Evolutionary conservation across 495 filamentous ascomycete species (phyloP).

Genomic region (Jackrogersella minutella): DNA sequence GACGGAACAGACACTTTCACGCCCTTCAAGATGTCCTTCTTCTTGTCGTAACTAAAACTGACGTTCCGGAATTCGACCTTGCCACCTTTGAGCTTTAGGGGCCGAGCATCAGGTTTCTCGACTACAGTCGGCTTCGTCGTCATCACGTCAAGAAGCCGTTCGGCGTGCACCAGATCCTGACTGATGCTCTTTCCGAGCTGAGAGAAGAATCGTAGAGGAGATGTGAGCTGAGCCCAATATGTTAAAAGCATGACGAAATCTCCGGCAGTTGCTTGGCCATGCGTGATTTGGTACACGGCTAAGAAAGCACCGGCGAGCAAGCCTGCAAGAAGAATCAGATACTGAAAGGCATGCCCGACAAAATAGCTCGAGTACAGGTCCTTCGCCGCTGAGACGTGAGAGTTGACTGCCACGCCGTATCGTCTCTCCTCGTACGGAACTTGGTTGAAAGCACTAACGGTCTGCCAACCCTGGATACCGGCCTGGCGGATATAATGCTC

Average conservation of each 20-base stretch:
- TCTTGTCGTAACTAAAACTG: constrained; percentile 73
- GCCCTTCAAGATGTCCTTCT: constrained; percentile 70
- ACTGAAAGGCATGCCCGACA: constrained; percentile 61
- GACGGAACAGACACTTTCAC: constrained; percentile 66
- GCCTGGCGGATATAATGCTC: constrained; percentile 69
- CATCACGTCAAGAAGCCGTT: constrained; percentile 75
- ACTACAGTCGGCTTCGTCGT: constrained; percentile 68
- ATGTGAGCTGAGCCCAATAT: constrained; percentile 72
- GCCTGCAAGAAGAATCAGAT: constrained; percentile 67
- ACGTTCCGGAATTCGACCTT: constrained; percentile 71
- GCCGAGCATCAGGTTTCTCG: constrained; percentile 62
- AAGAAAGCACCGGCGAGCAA: constrained; percentile 69
- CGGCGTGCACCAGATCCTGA: constrained; percentile 71
- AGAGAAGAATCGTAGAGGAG: constrained; percentile 71
- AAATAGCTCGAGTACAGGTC: constrained; percentile 52
- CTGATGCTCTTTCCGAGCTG: constrained; percentile 66
- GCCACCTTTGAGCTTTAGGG: constrained; percentile 65
- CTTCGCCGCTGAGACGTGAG: constrained; percentile 51
- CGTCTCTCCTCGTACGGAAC: constrained; percentile 68
- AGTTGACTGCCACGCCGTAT: constrained; percentile 61
- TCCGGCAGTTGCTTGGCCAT: constrained; percentile 65
- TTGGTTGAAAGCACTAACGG: constrained; percentile 77
- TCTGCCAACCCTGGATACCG: constrained; percentile 72
- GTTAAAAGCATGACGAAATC: constrained; percentile 73
- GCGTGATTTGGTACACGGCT: constrained; percentile 71